Conservation (phyloP, 768 basidiomycete genomes). For the Mycena floridula region DNA sequence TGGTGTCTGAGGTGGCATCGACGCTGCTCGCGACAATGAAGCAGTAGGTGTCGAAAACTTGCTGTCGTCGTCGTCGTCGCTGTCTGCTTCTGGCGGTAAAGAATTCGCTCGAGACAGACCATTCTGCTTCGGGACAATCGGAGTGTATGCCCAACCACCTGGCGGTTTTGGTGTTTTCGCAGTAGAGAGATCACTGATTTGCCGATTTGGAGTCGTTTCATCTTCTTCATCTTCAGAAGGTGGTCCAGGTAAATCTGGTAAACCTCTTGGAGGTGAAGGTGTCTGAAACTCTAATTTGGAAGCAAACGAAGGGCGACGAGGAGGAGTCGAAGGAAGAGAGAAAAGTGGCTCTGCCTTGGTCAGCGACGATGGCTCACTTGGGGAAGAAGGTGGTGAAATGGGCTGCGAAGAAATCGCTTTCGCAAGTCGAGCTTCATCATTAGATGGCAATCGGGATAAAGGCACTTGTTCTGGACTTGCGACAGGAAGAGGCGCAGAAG, state of each 20-base stretch:
- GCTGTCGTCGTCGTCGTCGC: conserved; percentile 20
- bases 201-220: conserved; percentile 19
- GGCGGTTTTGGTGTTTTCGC: conserved; percentile 39
- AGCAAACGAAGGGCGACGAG: conserved; percentile 33
- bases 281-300: conserved; percentile 47
- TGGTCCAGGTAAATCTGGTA: conserved; percentile 64
- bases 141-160: conserved; percentile 31
- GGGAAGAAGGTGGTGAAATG: conserved; percentile 26
- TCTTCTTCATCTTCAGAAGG: conserved; percentile 50
- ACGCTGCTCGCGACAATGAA: conserved; percentile 43
- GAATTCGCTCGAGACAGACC: conserved; percentile 10
- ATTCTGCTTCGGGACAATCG: conserved; percentile 10
- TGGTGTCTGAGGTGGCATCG: conserved; percentile 50
- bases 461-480: conserved; percentile 5
- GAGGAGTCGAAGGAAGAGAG: conserved; percentile 39
- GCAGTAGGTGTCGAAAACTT: conserved; percentile 41
- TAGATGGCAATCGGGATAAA: conserved; percentile 7
- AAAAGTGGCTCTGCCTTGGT: conserved; percentile 8
- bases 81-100: conserved; percentile 13
- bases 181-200: conserved; percentile 16
- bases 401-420: conserved; percentile 11
- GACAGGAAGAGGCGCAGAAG: conserved; percentile 11
- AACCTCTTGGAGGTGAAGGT: conserved; percentile 54
- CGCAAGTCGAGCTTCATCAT: conserved; percentile 11
- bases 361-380: conserved; percentile 10